A percentile compares a stretch with the other conserved stretches of the same genome.
phyloP scores from a whole-genome alignment of 768 basidiomycete species.

The Tricholoma hemisulphureum region DNA sequence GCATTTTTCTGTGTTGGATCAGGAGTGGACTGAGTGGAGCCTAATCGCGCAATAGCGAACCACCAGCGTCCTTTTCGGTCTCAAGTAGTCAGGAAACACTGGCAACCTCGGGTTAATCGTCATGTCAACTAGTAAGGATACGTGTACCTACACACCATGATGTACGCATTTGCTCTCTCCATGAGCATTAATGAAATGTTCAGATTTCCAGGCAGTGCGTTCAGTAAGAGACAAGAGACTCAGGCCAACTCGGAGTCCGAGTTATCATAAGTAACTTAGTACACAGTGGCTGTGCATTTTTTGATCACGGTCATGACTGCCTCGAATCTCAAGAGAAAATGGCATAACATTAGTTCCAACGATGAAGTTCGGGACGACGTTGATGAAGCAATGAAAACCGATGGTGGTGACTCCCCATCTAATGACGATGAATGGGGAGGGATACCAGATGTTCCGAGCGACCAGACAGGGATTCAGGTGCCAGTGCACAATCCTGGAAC shows the following conservation, averaged over 20 bases:
- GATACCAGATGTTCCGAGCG: constrained; percentile 10
- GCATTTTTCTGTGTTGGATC: too few relatives aligned
- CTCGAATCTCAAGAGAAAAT: constrained; percentile 29
- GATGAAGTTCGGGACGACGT: constrained; percentile 3
- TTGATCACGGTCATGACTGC: constrained; percentile 15
- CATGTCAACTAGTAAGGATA: too few relatives aligned
- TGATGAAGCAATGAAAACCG: constrained; percentile 5
- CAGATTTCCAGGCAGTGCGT: too few relatives aligned
- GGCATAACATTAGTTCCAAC: constrained; percentile 11
- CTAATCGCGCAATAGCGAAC: too few relatives aligned
- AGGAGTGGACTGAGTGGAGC: too few relatives aligned
- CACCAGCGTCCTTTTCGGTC: too few relatives aligned
- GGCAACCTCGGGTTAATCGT: too few relatives aligned
- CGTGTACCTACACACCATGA: too few relatives aligned
- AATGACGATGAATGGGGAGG: constrained; percentile 31
- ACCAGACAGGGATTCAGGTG: constrained; percentile 3
- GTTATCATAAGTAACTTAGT: background rate
- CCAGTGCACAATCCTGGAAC: constrained; percentile 17
- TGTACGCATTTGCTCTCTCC: too few relatives aligned
- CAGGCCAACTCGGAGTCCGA: background rate
- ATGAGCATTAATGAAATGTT: too few relatives aligned
- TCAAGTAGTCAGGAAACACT: too few relatives aligned
- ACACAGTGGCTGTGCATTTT: constrained; percentile 33
- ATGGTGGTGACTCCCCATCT: constrained; percentile 10
- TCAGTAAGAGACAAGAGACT: too few relatives aligned